These are phyloP conservation scores for Fusarium devonianum DNA, from an alignment of 2,329 filamentous ascomycete species.

Conservation along the genomic window DNA sequence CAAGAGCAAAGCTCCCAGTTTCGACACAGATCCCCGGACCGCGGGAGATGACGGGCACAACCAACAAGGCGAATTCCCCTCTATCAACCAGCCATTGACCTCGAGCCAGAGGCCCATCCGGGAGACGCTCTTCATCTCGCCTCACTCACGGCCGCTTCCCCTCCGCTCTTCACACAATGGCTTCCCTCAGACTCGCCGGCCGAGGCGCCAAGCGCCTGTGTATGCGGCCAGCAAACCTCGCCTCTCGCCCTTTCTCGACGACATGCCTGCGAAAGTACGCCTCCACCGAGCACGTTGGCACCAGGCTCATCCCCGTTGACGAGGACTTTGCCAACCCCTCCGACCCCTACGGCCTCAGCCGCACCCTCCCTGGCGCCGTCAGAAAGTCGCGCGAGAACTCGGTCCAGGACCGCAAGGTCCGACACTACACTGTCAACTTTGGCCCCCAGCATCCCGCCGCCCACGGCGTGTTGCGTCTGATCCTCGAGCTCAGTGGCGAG, in stretches of 20 bases:
- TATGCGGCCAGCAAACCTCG: conserved; percentile 54
- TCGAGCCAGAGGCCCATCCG: conserved; percentile 47
- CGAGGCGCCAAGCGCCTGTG: conserved; percentile 73
- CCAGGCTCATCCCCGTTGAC: conserved; percentile 70
- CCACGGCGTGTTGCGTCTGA: conserved; percentile 96
- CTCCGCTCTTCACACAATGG: conserved; percentile 61
- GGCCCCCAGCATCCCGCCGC: conserved; percentile 98
- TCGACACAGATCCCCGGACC: conserved; percentile 36
- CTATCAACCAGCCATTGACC: conserved; percentile 46
- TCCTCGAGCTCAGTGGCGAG: conserved; percentile 97
- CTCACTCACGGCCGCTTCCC: conserved; percentile 41
- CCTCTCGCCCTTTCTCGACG: conserved; percentile 70
- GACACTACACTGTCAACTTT: conserved; percentile 99
- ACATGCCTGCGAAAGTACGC: conserved; percentile 69
- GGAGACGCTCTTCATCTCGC: conserved; percentile 42
- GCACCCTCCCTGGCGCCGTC: conserved; percentile 50
- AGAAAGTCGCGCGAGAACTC: conserved; percentile 58
- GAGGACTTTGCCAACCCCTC: conserved; percentile 65
- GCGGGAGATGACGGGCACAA: conserved; percentile 45
- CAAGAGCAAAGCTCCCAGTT: conserved; percentile 44
- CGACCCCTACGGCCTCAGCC: conserved; percentile 58
- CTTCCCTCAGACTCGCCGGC: conserved; percentile 76
- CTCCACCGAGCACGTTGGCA: conserved; percentile 59
- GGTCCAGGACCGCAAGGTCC: conserved; percentile 78
- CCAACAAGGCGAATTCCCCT: conserved; percentile 44